Base-by-base conservation (phyloP, 2,329 filamentous ascomycete genomes). In the Xylaria sp. region DNA sequence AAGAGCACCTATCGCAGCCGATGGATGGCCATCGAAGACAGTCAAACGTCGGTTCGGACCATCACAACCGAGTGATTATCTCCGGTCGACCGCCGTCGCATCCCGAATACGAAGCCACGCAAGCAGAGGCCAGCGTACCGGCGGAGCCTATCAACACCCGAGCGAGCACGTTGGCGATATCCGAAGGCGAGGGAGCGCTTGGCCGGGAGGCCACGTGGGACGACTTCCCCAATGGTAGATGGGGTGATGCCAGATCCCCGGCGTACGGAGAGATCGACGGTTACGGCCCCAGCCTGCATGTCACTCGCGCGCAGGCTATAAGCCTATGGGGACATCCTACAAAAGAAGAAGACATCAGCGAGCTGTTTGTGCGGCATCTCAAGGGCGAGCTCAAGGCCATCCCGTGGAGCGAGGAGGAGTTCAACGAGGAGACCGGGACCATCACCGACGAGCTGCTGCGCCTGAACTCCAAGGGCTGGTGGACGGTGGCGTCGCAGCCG, bases 171-270 rank as follows among this genome's bases (percentile, higher is more conserved):
- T 82, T 97, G 8, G 91, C 92, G 22, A 97, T 97, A 53, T 96
- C 92, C 0, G 93, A 97, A 75, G 93, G 94, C 5, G 89, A 96
- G 67, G 94, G 93, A 20, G 83, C 89, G 2, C 79, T 97, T 6
- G 94, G 93, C 9, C 84, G 94, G 45, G 93, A 97, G 78, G 94
- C 94, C 29, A 99, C 94, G 0, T 99, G 94, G 94, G 94, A 99
- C 67, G 94, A 99, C 69, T 99, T 92, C 72, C 93, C 93, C 59
- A 97, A 97, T 76, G 94, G 93, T 22, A 85, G 93, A 50, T 97
- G 93, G 86, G 93, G 93, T 69, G 93, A 97, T 67, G 90, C 92
- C 4, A 85, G 93, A 48, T 96, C 92, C 2, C 92, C 92, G 1
- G 93, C 93, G 0, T 97, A 96, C 69, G 93, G 93, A 66, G 92